Conservation (phyloP, 1,284 basidiomycete species). For the Cryptococcus hybrid region DNA sequence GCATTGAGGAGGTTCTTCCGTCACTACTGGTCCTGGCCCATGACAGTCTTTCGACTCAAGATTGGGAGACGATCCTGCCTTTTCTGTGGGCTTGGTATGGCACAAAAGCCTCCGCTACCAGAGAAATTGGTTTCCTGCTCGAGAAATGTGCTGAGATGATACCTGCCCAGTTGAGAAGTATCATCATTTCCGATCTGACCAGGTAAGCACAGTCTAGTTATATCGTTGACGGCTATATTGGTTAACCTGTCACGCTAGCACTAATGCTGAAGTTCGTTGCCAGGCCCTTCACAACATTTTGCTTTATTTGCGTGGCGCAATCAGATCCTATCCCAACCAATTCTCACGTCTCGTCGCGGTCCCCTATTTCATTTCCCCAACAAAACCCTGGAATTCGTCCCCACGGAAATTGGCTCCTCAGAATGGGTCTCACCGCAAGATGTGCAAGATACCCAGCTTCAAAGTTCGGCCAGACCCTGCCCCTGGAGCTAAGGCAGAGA, state of each 20-base stretch:
- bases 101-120: slow-evolving; percentile 1
- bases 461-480: slow-evolving; percentile 36
- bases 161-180: slow-evolving; percentile 14
- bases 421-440: slow-evolving; percentile 37
- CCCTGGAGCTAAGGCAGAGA: slow-evolving; percentile 39
- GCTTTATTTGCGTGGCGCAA: slow-evolving; percentile 36
- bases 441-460: slow-evolving; percentile 36
- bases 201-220: slow-evolving; percentile 11
- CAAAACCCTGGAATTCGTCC: slow-evolving; percentile 35
- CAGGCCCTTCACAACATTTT: slow-evolving; percentile 27
- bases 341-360: slow-evolving; percentile 33
- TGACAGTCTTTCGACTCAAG: slow-evolving; percentile 23
- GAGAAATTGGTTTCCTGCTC: slow-evolving; percentile 29
- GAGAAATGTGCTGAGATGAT: slow-evolving; percentile 40
- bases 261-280: slow-evolving; percentile 8
- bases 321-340: slow-evolving; percentile 33
- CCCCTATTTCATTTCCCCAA: slow-evolving; percentile 35
- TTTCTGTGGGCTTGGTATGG: slow-evolving; percentile 29
- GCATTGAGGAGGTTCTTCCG: slow-evolving; percentile 1
- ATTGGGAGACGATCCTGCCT: slow-evolving; percentile 32
- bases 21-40: slow-evolving; percentile 31
- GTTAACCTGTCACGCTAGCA: slow-evolving; percentile 1
- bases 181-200: slow-evolving; percentile 25
- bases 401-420: slow-evolving; percentile 39
- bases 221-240: not conserved